Evolutionary conservation across 192 early-diverging fungal genomes (phyloP).

Genomic region (Podila minutissima): DNA sequence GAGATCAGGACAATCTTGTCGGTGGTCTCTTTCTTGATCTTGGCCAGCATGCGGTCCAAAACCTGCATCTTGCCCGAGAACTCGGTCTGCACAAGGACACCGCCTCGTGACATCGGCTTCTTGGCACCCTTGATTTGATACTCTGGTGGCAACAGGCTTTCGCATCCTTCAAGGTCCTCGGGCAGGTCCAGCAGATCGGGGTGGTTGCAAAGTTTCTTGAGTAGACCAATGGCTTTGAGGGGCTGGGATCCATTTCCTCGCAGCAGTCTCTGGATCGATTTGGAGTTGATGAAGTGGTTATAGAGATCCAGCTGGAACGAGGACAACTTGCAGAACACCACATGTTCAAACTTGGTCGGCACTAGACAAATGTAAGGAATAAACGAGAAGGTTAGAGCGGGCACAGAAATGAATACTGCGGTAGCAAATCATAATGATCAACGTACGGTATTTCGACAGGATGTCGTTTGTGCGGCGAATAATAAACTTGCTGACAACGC

Average conservation of each 20-base stretch:
- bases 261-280: conserved; percentile 75
- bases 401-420: background rate
- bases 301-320: conserved; percentile 85
- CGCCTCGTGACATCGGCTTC: conserved; percentile 44
- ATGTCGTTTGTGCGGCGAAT: conserved; percentile 97
- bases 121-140: conserved; percentile 57
- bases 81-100: conserved; percentile 56
- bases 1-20: conserved; percentile 99
- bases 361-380: conserved; percentile 62
- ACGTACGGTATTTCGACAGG: conserved; percentile 93
- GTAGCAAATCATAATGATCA: background rate
- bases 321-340: conserved; percentile 93
- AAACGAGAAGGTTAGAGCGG: background rate
- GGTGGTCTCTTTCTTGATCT: conserved; percentile 72
- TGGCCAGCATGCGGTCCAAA: conserved; percentile 78
- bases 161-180: conserved; percentile 66
- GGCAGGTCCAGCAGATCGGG: conserved; percentile 86
- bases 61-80: conserved; percentile 95
- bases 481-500: conserved; percentile 93
- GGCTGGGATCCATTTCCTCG: conserved; percentile 84
- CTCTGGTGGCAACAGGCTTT: conserved; percentile 61
- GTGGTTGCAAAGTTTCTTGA: conserved; percentile 99
- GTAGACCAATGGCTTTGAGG: conserved; percentile 85
- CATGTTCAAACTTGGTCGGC: conserved; percentile 97
- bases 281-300: conserved; percentile 75